These are phyloP conservation scores for Solanum peruvianum DNA, from an alignment of 257 asterid genomes.

Conservation along the genomic window DNA sequence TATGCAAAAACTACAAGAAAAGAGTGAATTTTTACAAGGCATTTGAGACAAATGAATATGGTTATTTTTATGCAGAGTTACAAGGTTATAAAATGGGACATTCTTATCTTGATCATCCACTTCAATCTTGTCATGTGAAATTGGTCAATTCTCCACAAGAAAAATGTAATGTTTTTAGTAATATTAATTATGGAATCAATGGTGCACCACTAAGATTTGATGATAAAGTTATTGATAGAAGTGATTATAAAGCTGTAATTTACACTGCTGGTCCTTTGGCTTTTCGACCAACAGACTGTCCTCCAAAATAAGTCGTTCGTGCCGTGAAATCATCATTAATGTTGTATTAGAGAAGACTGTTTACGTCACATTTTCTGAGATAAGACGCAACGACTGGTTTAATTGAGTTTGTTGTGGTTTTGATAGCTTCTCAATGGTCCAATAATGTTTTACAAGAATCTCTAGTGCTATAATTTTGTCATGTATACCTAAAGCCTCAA, in stretches of 20 bases:
- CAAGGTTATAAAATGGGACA: constrained; percentile 57
- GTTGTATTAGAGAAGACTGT: too few relatives aligned
- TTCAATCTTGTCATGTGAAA: constrained; percentile 69
- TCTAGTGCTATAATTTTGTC: background rate
- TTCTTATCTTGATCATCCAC: constrained; percentile 71
- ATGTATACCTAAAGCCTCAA: background rate
- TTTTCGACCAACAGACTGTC: constrained; percentile 58
- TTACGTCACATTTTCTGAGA: too few relatives aligned
- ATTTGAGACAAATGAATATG: constrained; percentile 35
- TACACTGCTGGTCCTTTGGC: constrained; percentile 76
- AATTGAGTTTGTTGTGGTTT: background rate
- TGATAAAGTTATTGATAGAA: constrained; percentile 35
- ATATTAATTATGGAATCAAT: constrained; percentile 60
- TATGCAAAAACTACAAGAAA: constrained; percentile 58
- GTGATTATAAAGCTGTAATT: constrained; percentile 49
- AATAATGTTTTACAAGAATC: background rate
- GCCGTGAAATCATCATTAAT: background rate
- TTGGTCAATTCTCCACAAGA: constrained; percentile 53
- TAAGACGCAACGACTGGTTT: background rate
- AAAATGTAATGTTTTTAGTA: constrained; percentile 46
- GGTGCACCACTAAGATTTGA: constrained; percentile 65
- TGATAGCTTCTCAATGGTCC: background rate
- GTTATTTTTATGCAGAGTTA: constrained; percentile 69
- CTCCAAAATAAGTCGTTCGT: constrained; percentile 14
- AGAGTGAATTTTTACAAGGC: constrained; percentile 65